Base-by-base conservation (phyloP, 495 filamentous ascomycete species). In the Penicillium antarcticum region DNA sequence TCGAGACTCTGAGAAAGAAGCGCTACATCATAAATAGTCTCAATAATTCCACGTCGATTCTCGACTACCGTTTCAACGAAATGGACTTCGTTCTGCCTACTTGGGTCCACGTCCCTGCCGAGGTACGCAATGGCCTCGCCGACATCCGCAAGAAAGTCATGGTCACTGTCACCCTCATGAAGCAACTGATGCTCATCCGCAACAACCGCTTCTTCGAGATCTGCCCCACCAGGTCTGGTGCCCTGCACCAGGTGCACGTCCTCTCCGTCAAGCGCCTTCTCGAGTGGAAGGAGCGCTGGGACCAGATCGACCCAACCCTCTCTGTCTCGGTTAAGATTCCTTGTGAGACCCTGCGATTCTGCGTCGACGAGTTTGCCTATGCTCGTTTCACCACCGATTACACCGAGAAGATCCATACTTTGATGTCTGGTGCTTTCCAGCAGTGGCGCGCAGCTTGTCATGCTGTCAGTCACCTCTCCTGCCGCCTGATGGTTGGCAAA, bases 251-350 rank as follows among this genome's bases (percentile, higher is more conserved):
- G 14, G n/a, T 19, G 0, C 63, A 69, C 24, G 12, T n/a, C 11
- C 9, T 6, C 3, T 62, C 63, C 19, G 44, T 72, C 19, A 16
- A 51, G 0, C 61, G 55, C 5, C 60, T 72, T 21, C 39, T 54
- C 10, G 35, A 35, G 16, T 67, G 65, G 65, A 29, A 41, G 11
- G 39, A 49, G 32, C 45, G 60, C 26, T 45, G 40, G 32, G 40
- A 59, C 14, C 17, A 43, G 1, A 4, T 4, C 24, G 14, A 60
- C 29, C 51, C 61, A 5, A 63, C 61, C 5, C 48, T 65, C 7
- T 52, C 54, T 2, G 48, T 48, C 3, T 26, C 53, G 1, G 10
- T 48, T 12, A 67, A 69, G 48, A 58, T 69, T 29, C 56, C 63
- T 0, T 19, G 19, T 5, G 16, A 40, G 1, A 13, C 35, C 1